phyloP scores from a whole-genome alignment of 441 rosid genomes.

The Eruca vesicaria region DNA sequence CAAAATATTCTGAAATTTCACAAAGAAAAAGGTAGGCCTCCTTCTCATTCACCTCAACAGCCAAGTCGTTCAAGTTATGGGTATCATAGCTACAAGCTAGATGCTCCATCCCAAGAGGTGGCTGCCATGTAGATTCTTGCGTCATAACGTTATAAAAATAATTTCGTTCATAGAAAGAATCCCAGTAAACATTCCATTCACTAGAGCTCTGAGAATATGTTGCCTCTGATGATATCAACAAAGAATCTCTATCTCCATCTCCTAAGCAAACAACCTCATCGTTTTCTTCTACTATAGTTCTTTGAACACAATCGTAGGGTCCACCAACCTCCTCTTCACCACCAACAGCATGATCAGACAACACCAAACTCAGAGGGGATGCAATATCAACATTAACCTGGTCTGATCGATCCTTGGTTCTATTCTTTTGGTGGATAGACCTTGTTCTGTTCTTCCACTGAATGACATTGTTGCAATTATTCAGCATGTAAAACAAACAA shows the following conservation, averaged over 20 bases:
- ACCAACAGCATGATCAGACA: slow-evolving; percentile 30
- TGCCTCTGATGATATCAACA: slow-evolving; percentile 33
- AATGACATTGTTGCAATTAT: slow-evolving; percentile 10
- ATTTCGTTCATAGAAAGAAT: slow-evolving; percentile 60
- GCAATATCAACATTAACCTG: slow-evolving; percentile 18
- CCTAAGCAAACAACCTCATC: slow-evolving; percentile 25
- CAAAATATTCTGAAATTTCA: slow-evolving; percentile 10
- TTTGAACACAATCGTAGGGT: slow-evolving; percentile 24
- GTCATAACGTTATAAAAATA: slow-evolving; percentile 67
- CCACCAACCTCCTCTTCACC: slow-evolving; percentile 31
- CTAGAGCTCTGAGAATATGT: slow-evolving; percentile 21
- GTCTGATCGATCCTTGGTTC: not conserved
- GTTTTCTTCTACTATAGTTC: slow-evolving; percentile 9
- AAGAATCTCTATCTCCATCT: slow-evolving; percentile 17
- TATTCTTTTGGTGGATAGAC: slow-evolving; percentile 36
- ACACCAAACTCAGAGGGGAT: slow-evolving; percentile 11
- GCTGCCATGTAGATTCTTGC: slow-evolving; percentile 65
- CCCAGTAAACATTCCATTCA: slow-evolving; percentile 80
- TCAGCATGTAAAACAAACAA: not conserved
- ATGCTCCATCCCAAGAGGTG: slow-evolving; percentile 73
- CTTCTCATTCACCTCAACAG: slow-evolving; percentile 36
- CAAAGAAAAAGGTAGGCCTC: slow-evolving; percentile 24
- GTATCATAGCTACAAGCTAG: slow-evolving; percentile 30
- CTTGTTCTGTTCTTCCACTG: slow-evolving; percentile 46
- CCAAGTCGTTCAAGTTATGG: slow-evolving; percentile 35